phyloP scores from a whole-genome alignment of 2,329 filamentous ascomycete species.

The Bipolaris bicolor region DNA sequence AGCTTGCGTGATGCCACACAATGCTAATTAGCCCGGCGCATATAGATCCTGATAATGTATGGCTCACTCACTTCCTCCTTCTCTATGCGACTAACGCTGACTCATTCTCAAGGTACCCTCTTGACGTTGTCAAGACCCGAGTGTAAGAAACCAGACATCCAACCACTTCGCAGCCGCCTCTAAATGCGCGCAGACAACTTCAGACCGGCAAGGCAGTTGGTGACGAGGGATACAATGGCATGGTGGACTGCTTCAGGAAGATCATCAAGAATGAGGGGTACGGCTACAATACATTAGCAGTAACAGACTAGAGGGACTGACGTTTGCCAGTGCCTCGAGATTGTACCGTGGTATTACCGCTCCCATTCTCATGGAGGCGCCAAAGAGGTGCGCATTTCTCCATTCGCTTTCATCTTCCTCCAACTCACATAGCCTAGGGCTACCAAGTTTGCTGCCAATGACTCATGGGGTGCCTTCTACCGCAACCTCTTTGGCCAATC shows the following conservation, averaged over 20 bases:
- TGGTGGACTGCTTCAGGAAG: conserved; percentile 97
- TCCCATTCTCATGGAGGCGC: conserved; percentile 96
- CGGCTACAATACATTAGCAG: conserved; percentile 26
- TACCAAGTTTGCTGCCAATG: conserved; percentile 98
- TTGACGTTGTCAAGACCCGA: conserved; percentile 98
- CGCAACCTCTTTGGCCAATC: conserved; percentile 80
- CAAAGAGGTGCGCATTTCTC: conserved; percentile 66
- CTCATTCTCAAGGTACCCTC: conserved; percentile 77
- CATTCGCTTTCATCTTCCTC: not conserved
- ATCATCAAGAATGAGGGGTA: conserved; percentile 96
- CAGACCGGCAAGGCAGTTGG: conserved; percentile 76
- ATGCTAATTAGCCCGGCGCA: conserved; percentile 37
- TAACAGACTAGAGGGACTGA: conserved; percentile 19
- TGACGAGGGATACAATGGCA: conserved; percentile 90
- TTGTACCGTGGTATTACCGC: conserved; percentile 95
- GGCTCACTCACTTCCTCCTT: not conserved
- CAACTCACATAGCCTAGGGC: conserved; percentile 61
- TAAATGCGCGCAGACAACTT: conserved; percentile 70
- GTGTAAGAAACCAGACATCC: conserved; percentile 65
- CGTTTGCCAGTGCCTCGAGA: conserved; percentile 70
- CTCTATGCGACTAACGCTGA: conserved; percentile 5
- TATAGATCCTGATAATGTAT: conserved; percentile 86
- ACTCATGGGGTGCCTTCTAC: conserved; percentile 97
- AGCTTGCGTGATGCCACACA: conserved; percentile 15
- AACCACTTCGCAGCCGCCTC: conserved; percentile 13